These are phyloP conservation scores for Zygosaccharomyces rouxii DNA, from an alignment of 805 yeast species.

Conservation along the genomic window DNA sequence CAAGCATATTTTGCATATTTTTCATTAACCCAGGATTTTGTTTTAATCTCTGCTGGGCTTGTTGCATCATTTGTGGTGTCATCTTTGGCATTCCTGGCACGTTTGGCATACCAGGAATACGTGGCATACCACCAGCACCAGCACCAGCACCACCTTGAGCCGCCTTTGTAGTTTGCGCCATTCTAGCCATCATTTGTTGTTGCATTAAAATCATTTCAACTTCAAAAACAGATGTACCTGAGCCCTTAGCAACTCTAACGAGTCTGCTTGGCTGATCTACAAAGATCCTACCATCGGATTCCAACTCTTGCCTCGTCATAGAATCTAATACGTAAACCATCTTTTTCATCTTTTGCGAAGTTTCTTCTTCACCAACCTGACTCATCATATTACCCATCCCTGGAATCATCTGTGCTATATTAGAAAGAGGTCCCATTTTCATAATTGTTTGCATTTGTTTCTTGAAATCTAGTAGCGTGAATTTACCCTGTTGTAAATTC, in stretches of 20 bases:
- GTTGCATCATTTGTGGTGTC: conserved; percentile 41
- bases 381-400: conserved; percentile 82
- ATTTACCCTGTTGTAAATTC: conserved; percentile 90
- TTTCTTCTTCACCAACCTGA: conserved; percentile 89
- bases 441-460: conserved; percentile 91
- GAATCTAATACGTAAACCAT: conserved; percentile 94
- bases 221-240: conserved; percentile 88
- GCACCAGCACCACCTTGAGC: conserved; percentile 32
- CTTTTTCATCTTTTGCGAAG: conserved; percentile 73
- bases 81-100: conserved; percentile 48
- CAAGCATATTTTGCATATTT: conserved; percentile 66
- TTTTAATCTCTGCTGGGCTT: conserved; percentile 58
- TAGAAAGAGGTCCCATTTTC: conserved; percentile 95
- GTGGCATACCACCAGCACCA: conserved; percentile 43
- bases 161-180: conserved; percentile 71
- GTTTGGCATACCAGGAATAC: conserved; percentile 58
- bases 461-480: conserved; percentile 85
- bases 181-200: conserved; percentile 87
- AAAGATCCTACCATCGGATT: conserved; percentile 81
- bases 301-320: conserved; percentile 89
- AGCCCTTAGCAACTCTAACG: conserved; percentile 87
- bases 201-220: conserved; percentile 91
- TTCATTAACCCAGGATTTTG: conserved; percentile 75
- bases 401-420: conserved; percentile 93
- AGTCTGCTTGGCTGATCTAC: conserved; percentile 78